Evolutionary conservation across 2,329 filamentous ascomycete species (phyloP), one percentile per base, ranked within the genome.

Genomic region (Fusarium tjaetaba): DNA sequence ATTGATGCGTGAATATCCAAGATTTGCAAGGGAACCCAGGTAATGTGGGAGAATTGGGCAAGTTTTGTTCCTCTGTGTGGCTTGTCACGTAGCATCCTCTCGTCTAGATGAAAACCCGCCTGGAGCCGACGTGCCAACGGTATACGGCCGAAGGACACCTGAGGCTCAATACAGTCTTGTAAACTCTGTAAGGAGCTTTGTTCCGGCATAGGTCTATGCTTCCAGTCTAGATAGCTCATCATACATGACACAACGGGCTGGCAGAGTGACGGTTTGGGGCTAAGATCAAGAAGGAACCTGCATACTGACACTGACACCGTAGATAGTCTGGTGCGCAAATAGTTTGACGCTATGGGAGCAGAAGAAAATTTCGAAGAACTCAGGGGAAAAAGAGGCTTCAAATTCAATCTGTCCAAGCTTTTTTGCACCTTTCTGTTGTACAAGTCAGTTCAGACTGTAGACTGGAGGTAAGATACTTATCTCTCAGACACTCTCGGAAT

Each of bases 211-310:
- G 67, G 69, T 48, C 71, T 55, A 68, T 71, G 71, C 71, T 71
- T 68, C 53, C 38, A 45, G 52, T 34, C 63, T 69, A 68, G 52
- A 65, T 74, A 59, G 61, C 68, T 74, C 62, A 65, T 72, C 59
- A 59, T 57, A 69, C 61, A 72, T 69, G 60, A 68, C 69, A 71
- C 65, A 65, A 66, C 59, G 22, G 39, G 38, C 56, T 49, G 39
- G 57, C 43, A 63, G 57, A 64, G 42, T 69, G 73, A 70, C 72
- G 61, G 75, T 65, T 70, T 73, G 72, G 67, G 57, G 52, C 73
- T 76, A 77, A 69, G 65, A 70, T 70, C 65, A 70, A 70, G 65
- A 66, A 77, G 75, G 75, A 68, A 71, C 73, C 62, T 74, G 65
- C 65, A 69, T 60, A 71, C 59, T 66, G 63, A 61, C 57, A 68